A percentile compares a stretch with the other conserved stretches of the same genome.
phyloP scores from a whole-genome alignment of 2,329 filamentous ascomycete species.

The Aspergillus ochraceus region DNA sequence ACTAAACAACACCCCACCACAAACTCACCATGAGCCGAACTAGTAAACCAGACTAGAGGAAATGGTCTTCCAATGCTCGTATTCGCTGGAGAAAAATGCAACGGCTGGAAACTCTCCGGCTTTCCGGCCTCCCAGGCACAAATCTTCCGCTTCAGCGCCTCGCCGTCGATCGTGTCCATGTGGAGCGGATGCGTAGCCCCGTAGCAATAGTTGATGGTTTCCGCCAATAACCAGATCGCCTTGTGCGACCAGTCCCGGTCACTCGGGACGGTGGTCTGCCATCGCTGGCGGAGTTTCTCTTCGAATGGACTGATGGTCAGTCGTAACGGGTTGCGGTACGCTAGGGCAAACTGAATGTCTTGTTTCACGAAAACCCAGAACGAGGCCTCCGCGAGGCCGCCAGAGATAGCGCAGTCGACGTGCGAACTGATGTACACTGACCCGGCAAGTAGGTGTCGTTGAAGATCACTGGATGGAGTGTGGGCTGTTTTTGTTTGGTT shows the following conservation, averaged over 20 bases:
- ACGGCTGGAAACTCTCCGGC: conserved; percentile 30
- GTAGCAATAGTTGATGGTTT: conserved; percentile 36
- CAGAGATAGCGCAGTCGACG: conserved; percentile 33
- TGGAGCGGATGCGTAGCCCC: conserved; percentile 21
- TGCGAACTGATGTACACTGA: conserved; percentile 38
- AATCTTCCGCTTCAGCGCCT: conserved; percentile 25
- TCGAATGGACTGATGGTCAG: conserved; percentile 33
- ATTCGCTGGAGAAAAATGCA: conserved; percentile 32
- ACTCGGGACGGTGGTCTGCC: conserved; percentile 22
- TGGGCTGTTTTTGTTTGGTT: conserved; percentile 21
- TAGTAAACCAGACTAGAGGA: conserved; percentile 35
- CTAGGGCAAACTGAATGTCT: conserved; percentile 36
- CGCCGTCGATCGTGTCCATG: conserved; percentile 17
- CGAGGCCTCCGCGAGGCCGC: conserved; percentile 33
- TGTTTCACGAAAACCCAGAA: conserved; percentile 40
- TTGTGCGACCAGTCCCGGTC: conserved; percentile 36
- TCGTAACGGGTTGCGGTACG: conserved; percentile 32
- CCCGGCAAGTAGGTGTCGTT: conserved; percentile 36
- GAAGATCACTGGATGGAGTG: conserved; percentile 33
- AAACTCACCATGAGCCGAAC: conserved; percentile 30
- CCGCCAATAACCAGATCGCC: conserved; percentile 35
- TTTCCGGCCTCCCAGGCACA: conserved; percentile 27
- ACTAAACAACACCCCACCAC: neutral
- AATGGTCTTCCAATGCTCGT: conserved; percentile 29
- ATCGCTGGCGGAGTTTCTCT: conserved; percentile 29